phyloP scores from a whole-genome alignment of 176 grass and related monocot genomes.

The Triticum dicoccoides region DNA sequence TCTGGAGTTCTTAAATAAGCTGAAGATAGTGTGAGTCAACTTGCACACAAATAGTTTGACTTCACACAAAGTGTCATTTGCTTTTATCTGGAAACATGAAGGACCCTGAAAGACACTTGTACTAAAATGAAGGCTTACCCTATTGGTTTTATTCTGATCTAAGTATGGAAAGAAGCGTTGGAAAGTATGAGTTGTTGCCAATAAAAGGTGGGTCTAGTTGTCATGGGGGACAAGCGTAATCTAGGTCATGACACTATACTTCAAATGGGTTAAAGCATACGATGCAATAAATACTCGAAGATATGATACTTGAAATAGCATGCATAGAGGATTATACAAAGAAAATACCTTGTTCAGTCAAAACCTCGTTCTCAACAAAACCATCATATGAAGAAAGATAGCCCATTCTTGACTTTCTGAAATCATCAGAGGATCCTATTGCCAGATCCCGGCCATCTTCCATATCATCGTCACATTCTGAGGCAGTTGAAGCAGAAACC shows the following conservation, averaged over 20 bases:
- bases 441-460: conserved; percentile 65
- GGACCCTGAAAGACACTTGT: neutral
- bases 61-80: neutral
- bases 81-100: neutral
- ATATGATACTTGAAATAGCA: conserved; percentile 22
- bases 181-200: neutral
- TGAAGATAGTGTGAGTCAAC: conserved; percentile 4
- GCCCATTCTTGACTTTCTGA: conserved; percentile 83
- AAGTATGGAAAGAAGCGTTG: neutral
- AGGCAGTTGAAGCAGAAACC: conserved; percentile 95
- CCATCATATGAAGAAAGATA: conserved; percentile 64
- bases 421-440: conserved; percentile 61
- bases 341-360: conserved; percentile 77
- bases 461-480: conserved; percentile 91
- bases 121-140: conserved; percentile 10
- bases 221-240: neutral
- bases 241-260: neutral
- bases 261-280: conserved; percentile 9
- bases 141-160: neutral
- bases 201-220: neutral
- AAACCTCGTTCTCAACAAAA: conserved; percentile 67
- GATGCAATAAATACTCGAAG: conserved; percentile 5
- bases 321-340: neutral
- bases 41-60: conserved; percentile 8
- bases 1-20: conserved; percentile 12